Percentiles rank a stretch among this genome's conserved stretches.
phyloP scores from a whole-genome alignment of 169 alveolate species.

The Perkinsus marinus region DNA sequence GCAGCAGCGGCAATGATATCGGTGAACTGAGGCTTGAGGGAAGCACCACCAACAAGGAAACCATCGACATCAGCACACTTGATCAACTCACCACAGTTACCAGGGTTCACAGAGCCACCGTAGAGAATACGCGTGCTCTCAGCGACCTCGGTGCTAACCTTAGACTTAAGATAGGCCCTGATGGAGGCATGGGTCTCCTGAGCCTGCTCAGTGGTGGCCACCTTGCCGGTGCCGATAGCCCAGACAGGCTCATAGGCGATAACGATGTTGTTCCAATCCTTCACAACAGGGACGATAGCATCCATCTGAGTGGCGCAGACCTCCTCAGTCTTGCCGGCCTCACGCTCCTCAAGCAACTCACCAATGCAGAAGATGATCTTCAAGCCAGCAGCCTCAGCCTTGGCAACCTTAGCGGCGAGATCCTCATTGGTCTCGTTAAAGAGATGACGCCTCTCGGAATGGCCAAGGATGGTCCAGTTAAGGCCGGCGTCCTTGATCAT shows the following conservation, averaged over 20 bases:
- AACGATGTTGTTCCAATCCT: constrained; percentile 47
- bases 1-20: constrained; percentile 71
- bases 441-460: constrained; percentile 89
- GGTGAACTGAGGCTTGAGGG: constrained; percentile 85
- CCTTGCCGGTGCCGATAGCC: constrained; percentile 98
- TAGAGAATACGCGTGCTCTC: constrained; percentile 80
- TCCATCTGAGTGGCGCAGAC: constrained; percentile 68
- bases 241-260: constrained; percentile 98
- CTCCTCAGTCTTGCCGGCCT: constrained; percentile 23
- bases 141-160: constrained; percentile 68
- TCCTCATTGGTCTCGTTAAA: constrained; percentile 83
- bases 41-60: constrained; percentile 97
- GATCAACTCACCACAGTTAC: constrained; percentile 80
- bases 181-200: constrained; percentile 82
- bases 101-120: constrained; percentile 95
- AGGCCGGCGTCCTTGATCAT: constrained; percentile 81
- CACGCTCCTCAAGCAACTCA: constrained; percentile 21
- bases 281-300: constrained; percentile 32
- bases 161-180: constrained; percentile 53
- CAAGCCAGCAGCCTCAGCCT: constrained; percentile 15
- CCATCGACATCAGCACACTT: constrained; percentile 88
- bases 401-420: constrained; percentile 79
- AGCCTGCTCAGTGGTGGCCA: constrained; percentile 92
- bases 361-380: constrained; percentile 23
- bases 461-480: constrained; percentile 89